Base-by-base conservation (phyloP, 208 protist genomes). In the Trypanosoma boissoni region DNA sequence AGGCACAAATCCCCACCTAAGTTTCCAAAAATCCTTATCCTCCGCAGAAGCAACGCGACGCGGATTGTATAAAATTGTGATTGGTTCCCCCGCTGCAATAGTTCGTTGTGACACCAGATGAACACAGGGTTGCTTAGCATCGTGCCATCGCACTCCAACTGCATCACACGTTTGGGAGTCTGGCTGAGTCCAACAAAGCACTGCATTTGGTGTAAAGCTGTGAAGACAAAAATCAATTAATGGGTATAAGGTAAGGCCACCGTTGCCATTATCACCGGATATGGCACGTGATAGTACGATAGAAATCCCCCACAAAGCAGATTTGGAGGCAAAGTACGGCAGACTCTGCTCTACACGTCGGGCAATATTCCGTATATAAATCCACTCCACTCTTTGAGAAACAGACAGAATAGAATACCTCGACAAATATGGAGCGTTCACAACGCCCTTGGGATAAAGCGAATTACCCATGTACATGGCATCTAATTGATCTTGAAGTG, bases 191-290 rank as follows among this genome's bases (percentile, higher is more conserved):
- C 62, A 21, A 18, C 34, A 14, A 6, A 71, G 41, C 14, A 58
- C 20, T 8, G 83, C 58, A 59, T 88, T 92, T 3, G 88, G 81
- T 7, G 58, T 39, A 61, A 63, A 78, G 64, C 75, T 86, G 67
- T 92, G 88, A 6, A 72, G 48, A 72, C 76, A 89, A 41, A 94
- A 91, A 68, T 94, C 88, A 57, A 94, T 79, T 20, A 94, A 58
- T 41, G 88, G 88, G 46, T 83, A 83, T 39, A 94, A 42, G 2
- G 70, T 74, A 20, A 83, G 72, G 18, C n/a, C n/a, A n/a, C n/a
- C n/a, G n/a, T 62, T 74, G n/a, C 77, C 77, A 9, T 64, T 53
- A 59, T 84, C 77, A 61, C 83, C 74, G 12, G 9, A 61, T 44
- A 91, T 60, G 16, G 70, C 66, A 0, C 85, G 72, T 12, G 85